Evolutionary conservation across 176 grass and related monocot species (phyloP), one percentile per base, ranked within the genome.

Genomic region (Leersia perrieri): DNA sequence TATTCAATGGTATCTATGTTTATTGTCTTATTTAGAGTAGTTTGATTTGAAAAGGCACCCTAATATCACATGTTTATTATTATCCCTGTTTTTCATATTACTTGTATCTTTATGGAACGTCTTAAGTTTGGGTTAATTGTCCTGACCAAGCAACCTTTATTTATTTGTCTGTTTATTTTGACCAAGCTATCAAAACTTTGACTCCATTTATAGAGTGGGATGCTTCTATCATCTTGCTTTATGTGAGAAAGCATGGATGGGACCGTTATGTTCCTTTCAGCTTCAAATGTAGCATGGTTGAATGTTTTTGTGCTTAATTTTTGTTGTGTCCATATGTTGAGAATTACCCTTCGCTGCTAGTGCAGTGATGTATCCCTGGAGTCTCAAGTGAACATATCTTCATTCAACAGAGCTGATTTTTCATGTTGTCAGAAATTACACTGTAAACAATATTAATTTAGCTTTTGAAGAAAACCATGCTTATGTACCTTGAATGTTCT

Each of bases 401-500:
- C 22, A 15, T 57, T 57, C 51, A 57, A 57, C 22, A 57, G 20
- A 57, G 7, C 23, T 57, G 7, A n/a, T 57, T 57, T 57, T 57
- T 57, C 22, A 23, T 22, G 3, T 9, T 23, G 51, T 57, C 22
- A 57, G 51, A 57, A 57, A 57, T 57, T 12, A n/a, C 22, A 23
- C 51, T 57, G 51, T 57, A 57, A 57, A 57, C 51, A 23, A 57
- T 57, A 53, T n/a, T 83, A 44, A 45, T 64, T 82, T 65, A 66
- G 32, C 23, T 31, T 68, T 51, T 40, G 79, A 23, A 55, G 61
- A 51, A 51, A 51, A 22, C 70, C 65, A 69, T 70, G 32, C 14
- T 76, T 81, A 33, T 53, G 3, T 70, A 12, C 31, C 63, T 76
- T 81, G 26, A 89, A 70, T 58, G 22, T 80, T 86, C 2, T 63